Conservation (phyloP, 352 stramenopile genomes). For the Pelagophyceae sp. region DNA sequence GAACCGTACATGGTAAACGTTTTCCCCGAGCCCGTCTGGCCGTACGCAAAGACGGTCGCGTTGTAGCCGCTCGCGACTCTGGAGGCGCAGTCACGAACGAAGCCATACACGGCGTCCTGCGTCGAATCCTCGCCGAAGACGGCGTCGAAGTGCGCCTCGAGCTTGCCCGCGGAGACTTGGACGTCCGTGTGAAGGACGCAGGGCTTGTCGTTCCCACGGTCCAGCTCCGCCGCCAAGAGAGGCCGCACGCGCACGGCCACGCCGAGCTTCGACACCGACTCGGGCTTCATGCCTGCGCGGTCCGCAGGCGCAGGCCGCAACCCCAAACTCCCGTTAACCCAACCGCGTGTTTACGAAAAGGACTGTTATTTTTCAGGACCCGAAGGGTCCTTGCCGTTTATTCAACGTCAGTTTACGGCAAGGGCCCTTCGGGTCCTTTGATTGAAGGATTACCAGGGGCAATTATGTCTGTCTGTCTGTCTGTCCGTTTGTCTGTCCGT, state of each 20-base stretch:
- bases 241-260: conserved; percentile 63
- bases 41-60: conserved; percentile 71
- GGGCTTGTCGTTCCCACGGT: neutral
- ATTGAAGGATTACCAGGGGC: too few species aligned
- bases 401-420: too few species aligned
- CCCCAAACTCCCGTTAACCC: too few species aligned
- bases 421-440: too few species aligned
- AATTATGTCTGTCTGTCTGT: too few species aligned
- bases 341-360: too few species aligned
- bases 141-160: conserved; percentile 34
- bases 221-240: conserved; percentile 33
- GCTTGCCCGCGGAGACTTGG: neutral
- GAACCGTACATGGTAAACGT: conserved; percentile 65
- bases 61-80: conserved; percentile 63
- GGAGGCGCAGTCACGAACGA: conserved; percentile 43
- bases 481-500: too few species aligned
- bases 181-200: too few species aligned
- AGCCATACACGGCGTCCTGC: conserved; percentile 56
- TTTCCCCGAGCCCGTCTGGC: conserved; percentile 69
- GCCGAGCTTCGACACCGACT: conserved; percentile 38
- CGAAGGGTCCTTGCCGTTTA: too few species aligned
- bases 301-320: too few species aligned
- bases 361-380: too few species aligned
- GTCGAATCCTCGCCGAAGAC: conserved; percentile 46
- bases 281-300: too few species aligned